Base-by-base conservation (phyloP, 495 filamentous ascomycete species). In the Glutinoglossum americanum region DNA sequence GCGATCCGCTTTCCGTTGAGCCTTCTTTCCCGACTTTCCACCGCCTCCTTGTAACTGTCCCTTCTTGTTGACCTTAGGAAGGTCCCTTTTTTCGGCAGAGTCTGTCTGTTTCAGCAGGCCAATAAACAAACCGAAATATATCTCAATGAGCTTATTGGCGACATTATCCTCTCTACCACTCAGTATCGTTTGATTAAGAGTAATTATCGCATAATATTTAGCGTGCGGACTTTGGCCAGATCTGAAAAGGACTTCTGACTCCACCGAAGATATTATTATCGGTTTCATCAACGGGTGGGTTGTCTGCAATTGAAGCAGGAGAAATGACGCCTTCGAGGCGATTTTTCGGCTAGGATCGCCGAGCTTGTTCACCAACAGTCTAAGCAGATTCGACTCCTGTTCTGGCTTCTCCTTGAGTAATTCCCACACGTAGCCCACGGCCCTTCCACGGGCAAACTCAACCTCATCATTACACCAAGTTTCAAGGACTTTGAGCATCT, bases 121-220 rank as follows among this genome's bases (percentile, higher is more conserved):
- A 17, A 93, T 76, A 64, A 98, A 97, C 9, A 89, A 65, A 27
- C 79, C 76, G 63, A 98, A 97, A 67, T 98, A 98, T 45, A 97
- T 84, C 35, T 86, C 79, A 6, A 97, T 69, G 37, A 98, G 70
- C 54, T 83, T 82, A 63, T 82, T 78, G 0, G 88, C 89, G n/a
- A 93, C 77, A 32, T 80, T 73, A 30, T 87, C 81, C 62, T 97
- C 90, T 64, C 80, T 89, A 41, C 70, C 73, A 63, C 85, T 90
- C 54, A 97, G 66, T 37, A 96, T 84, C 4, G 92, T 98, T 70
- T 98, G 92, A 69, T 98, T 98, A 41, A 98, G 69, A 1, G 92
- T 95, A 64, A 95, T 97, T 65, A 90, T 81, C 27, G 89, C 89
- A 63, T 94, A 96, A 69, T 98, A 98, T 65, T 84, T 90, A 26